Evolutionary conservation across 73 alveolate genomes (phyloP).

Genomic region (Stentor coeruleus): DNA sequence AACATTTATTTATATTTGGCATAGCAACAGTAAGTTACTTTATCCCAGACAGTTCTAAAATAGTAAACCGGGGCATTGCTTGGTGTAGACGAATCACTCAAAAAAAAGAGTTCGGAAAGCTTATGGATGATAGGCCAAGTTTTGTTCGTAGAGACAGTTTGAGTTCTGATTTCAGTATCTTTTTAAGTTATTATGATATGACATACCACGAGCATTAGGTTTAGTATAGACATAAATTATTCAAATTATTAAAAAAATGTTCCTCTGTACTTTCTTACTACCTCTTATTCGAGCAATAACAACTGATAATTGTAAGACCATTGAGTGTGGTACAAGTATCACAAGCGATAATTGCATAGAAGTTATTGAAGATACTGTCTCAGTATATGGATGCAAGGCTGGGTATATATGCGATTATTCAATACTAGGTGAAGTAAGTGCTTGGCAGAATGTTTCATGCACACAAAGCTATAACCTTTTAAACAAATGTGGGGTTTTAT

Average conservation of each 20-base stretch:
- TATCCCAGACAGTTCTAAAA: background rate
- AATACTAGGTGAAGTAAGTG: background rate
- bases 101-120: background rate
- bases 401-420: background rate
- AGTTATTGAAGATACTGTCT: background rate
- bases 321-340: background rate
- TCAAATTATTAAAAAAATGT: too few species aligned
- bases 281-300: background rate
- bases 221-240: too few species aligned
- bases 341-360: background rate
- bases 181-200: too few species aligned
- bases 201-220: too few species aligned
- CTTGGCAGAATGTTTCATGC: background rate
- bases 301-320: background rate
- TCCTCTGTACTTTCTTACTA: too few species aligned
- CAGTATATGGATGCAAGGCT: background rate
- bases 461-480: background rate
- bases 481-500: background rate
- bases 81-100: constrained; percentile 7
- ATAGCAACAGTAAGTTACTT: background rate
- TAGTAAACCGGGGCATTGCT: background rate
- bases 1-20: background rate
- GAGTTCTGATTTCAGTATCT: too few species aligned
- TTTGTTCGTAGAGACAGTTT: too few species aligned
- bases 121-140: too few species aligned